A percentile compares a stretch with the other conserved stretches of the same genome.
Conservation (phyloP, 164 flowering plant genomes). For the Aristolochia californica region DNA sequence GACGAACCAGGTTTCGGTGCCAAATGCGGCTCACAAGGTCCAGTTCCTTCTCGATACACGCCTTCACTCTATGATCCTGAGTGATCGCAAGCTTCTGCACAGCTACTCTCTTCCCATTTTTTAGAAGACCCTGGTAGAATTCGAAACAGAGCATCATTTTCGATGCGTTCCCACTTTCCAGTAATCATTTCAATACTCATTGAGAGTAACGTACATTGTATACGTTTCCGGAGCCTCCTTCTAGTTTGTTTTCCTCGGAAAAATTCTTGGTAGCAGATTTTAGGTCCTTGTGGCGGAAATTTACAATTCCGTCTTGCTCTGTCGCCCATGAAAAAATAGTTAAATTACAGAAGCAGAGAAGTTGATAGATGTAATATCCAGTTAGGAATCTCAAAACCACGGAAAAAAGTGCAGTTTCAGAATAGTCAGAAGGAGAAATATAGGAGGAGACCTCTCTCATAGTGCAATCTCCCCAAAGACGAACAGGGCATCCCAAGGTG, state of each 20-base stretch:
- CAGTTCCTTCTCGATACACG: conserved; percentile 37
- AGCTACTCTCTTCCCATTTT: conserved; percentile 37
- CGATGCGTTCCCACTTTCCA: neutral
- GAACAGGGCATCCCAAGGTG: neutral
- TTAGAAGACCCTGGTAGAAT: neutral
- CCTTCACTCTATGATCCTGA: conserved; percentile 22
- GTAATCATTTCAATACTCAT: too few species aligned
- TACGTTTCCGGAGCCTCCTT: conserved; percentile 54
- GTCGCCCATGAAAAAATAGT: neutral
- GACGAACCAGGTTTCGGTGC: conserved; percentile 51
- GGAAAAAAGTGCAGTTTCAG: neutral
- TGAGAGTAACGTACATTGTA: conserved; percentile 31
- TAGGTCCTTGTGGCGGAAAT: conserved; percentile 34
- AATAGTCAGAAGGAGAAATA: neutral
- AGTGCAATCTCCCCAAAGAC: too few species aligned
- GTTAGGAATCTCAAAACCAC: neutral
- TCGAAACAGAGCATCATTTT: too few species aligned
- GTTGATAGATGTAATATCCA: neutral
- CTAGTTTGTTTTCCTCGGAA: conserved; percentile 37
- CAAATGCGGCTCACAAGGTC: conserved; percentile 49
- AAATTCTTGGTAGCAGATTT: conserved; percentile 36
- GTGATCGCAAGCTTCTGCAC: conserved; percentile 37
- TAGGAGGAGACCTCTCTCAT: too few species aligned
- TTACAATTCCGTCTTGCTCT: conserved; percentile 35
- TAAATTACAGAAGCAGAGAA: neutral